Base-by-base conservation (phyloP, 2,329 filamentous ascomycete species). In the Penicillium sp. region DNA sequence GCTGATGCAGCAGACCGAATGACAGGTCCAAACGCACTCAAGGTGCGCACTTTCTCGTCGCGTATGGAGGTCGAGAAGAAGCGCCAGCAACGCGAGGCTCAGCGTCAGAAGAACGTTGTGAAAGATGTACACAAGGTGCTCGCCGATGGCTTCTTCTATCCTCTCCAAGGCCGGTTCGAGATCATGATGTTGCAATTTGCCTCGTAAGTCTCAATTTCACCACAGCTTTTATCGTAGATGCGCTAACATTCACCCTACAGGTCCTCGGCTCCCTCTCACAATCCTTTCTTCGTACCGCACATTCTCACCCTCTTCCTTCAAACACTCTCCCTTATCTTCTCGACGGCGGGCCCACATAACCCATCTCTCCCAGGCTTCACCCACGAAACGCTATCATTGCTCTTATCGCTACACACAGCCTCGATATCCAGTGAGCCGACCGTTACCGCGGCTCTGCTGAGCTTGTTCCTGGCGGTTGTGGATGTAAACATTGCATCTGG, bases 31-130 rank as follows among this genome's bases (percentile, higher is more conserved):
- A 88, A 93, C 67, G 86, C 90, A 6, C 86, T 99, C 50, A 98
- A 98, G 79, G 86, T 98, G 24, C 88, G 92, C 30, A 96, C 90
- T 2, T 97, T 98, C 78, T 94, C 90, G 12, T 91, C 91, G 0
- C 88, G 91, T 19, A 88, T 93, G 75, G 83, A 86, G 61, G 84
- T 89, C 19, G 85, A 90, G 70, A 85, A 85, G 59, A 84, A 82
- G 56, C 78, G 79, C 13, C 76, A 80, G 57, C 74, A 79, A 53
- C 76, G 75, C 53, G 73, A 77, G 35, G 70, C 73, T 12, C 73
- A 80, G 64, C 81, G 85, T 53, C 84, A 82, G 53, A 83, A 83
- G 59, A 82, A 88, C 3, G 89, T 90, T 15, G 85, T 90, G 12
- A 97, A 96, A 72, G 89, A 89, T 9, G 88, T 96, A 0, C 90